Conservation (phyloP, 1,284 basidiomycete genomes). For the Irpex sp. region DNA sequence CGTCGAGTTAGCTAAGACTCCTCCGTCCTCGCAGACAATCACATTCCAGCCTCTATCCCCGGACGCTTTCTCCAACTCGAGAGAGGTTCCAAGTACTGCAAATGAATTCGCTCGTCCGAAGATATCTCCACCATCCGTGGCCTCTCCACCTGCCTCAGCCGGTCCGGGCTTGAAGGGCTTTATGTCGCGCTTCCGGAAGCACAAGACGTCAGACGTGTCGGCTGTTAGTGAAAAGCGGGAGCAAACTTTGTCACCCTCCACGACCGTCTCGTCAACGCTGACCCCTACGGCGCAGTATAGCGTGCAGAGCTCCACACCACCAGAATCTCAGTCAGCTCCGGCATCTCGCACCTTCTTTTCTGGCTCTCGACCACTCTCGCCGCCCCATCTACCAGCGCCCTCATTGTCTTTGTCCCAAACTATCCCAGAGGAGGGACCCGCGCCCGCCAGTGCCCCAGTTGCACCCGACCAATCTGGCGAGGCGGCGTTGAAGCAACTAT, state of each 20-base stretch:
- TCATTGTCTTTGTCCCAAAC: slow-evolving; percentile 8
- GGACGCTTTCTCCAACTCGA: slow-evolving; percentile 13
- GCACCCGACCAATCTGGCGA: slow-evolving; percentile 22
- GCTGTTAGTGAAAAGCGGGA: slow-evolving; percentile 12
- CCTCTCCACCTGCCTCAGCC: slow-evolving; percentile 64
- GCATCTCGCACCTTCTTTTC: slow-evolving; percentile 14
- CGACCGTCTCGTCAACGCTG: slow-evolving; percentile 7
- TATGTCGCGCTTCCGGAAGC: slow-evolving; percentile 76
- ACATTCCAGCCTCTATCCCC: slow-evolving; percentile 17
- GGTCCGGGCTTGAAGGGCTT: slow-evolving; percentile 73
- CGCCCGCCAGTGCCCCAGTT: slow-evolving; percentile 4
- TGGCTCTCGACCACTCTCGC: slow-evolving; percentile 14
- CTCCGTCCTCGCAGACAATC: slow-evolving; percentile 20
- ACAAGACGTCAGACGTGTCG: slow-evolving; percentile 38
- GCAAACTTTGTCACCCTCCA: slow-evolving; percentile 13
- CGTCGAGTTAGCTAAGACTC: slow-evolving; percentile 29
- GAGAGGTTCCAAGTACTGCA: slow-evolving; percentile 37
- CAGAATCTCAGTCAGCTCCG: slow-evolving; percentile 24
- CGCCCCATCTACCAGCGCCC: slow-evolving; percentile 19
- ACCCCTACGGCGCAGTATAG: neutral
- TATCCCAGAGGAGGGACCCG: slow-evolving; percentile 15
- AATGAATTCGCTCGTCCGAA: slow-evolving; percentile 51
- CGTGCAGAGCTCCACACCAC: slow-evolving; percentile 6
- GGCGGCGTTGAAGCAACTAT: slow-evolving; percentile 62
- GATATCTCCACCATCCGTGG: slow-evolving; percentile 33